These are phyloP conservation scores for Torulaspora globosa DNA, from an alignment of 1,139 yeast genomes.

Conservation along the genomic window DNA sequence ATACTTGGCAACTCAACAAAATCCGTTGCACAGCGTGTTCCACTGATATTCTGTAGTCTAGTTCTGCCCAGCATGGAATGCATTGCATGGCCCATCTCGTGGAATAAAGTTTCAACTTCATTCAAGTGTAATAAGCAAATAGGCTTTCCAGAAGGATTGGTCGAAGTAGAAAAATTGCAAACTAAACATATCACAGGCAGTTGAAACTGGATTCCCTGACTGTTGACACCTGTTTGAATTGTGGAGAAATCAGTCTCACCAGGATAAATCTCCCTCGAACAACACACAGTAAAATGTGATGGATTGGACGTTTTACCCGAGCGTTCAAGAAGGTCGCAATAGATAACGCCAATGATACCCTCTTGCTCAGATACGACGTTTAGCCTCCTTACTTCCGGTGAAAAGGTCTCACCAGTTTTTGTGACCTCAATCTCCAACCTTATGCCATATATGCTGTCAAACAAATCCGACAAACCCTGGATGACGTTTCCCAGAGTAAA, in stretches of 20 bases:
- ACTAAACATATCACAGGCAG: constrained; percentile 85
- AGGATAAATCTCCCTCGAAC: constrained; percentile 71
- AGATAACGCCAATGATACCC: constrained; percentile 58
- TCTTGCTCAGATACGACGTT: constrained; percentile 62
- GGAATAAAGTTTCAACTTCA: constrained; percentile 91
- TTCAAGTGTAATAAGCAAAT: constrained; percentile 56
- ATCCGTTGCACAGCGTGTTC: constrained; percentile 93
- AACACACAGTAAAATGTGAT: constrained; percentile 95
- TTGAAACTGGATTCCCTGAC: constrained; percentile 53
- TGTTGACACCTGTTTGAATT: constrained; percentile 40
- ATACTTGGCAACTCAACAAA: constrained; percentile 96
- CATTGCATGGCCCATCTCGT: constrained; percentile 99
- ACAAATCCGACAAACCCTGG: constrained; percentile 72
- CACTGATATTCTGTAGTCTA: constrained; percentile 81
- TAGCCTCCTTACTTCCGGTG: constrained; percentile 76
- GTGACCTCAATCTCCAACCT: constrained; percentile 64
- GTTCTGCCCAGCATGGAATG: constrained; percentile 96
- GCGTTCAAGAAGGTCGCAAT: constrained; percentile 63
- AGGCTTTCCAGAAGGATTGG: constrained; percentile 24
- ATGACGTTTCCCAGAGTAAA: constrained; percentile 85
- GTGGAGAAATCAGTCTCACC: constrained; percentile 43
- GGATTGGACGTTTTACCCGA: constrained; percentile 66
- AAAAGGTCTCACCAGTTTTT: constrained; percentile 81
- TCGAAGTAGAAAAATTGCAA: constrained; percentile 66
- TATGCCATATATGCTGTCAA: constrained; percentile 70